Evolutionary conservation across 148 eudicot species (phyloP).

Genomic region (Linanthus parryae): DNA sequence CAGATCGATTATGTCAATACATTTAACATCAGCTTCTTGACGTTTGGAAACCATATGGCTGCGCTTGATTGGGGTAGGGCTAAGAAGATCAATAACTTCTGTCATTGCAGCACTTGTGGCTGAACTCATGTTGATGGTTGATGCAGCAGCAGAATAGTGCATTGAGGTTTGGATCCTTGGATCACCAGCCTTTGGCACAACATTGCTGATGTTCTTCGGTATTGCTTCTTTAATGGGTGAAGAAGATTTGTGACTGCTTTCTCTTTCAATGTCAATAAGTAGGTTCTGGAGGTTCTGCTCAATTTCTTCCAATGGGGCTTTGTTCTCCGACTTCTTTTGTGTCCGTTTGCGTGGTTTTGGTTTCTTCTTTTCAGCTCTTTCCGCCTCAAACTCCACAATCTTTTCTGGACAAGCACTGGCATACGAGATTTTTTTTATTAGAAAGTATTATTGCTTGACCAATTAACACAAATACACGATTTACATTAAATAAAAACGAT

Average conservation of each 20-base stretch:
- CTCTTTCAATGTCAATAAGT: neutral
- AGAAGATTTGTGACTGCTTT: neutral
- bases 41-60: neutral
- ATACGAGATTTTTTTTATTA: no score
- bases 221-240: constrained; percentile 1
- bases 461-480: no score
- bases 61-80: neutral
- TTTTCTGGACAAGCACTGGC: constrained; percentile 92
- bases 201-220: neutral
- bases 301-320: constrained; percentile 11
- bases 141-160: no score
- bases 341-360: constrained; percentile 40
- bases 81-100: neutral
- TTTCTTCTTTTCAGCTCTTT: no score
- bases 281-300: neutral
- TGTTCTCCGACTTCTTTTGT: constrained; percentile 36
- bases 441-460: no score
- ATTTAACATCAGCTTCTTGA: neutral
- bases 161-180: neutral
- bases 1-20: neutral
- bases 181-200: neutral
- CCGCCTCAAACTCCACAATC: constrained; percentile 64
- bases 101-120: neutral
- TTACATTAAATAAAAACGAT: no score
- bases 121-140: neutral